A percentile compares a stretch with the other conserved stretches of the same genome.
phyloP scores from a whole-genome alignment of 2,329 filamentous ascomycete species.

The Pseudofabraea citricarpa region DNA sequence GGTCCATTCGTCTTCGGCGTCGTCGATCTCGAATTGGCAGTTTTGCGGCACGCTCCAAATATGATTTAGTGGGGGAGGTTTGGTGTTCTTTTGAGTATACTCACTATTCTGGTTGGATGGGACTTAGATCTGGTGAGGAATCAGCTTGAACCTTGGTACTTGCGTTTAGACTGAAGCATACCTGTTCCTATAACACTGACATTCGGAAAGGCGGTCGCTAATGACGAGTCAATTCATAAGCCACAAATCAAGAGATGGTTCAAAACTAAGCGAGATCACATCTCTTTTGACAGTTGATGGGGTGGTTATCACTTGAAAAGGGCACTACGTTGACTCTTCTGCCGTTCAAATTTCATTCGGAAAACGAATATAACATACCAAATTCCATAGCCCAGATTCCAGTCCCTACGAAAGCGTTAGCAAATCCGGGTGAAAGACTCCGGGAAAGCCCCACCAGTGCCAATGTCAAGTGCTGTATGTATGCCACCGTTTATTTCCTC shows the following conservation, averaged over 20 bases:
- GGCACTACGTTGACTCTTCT: no score
- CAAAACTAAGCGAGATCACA: neutral
- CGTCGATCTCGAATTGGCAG: constrained; percentile 59
- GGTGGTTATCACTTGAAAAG: no score
- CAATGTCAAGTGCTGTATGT: constrained; percentile 31
- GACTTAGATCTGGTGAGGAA: constrained; percentile 55
- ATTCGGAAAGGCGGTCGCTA: constrained; percentile 1
- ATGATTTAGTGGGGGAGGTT: no score
- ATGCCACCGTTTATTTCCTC: constrained; percentile 5
- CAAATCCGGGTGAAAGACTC: neutral
- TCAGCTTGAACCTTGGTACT: no score
- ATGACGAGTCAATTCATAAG: no score
- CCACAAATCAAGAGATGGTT: no score
- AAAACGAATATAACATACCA: no score
- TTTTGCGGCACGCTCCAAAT: constrained; percentile 67
- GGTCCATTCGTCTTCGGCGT: constrained; percentile 31
- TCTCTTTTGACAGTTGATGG: neutral
- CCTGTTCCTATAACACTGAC: constrained; percentile 39
- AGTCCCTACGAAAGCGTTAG: constrained; percentile 19
- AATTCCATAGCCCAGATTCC: constrained; percentile 33
- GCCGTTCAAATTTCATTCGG: no score
- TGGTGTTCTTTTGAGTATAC: neutral
- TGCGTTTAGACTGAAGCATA: neutral
- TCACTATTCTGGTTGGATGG: constrained; percentile 48
- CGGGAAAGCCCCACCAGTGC: constrained; percentile 19